A percentile compares a stretch with the other conserved stretches of the same genome.
Conservation (phyloP, 2,329 filamentous ascomycete genomes). For the Pestalotiopsis sp. region DNA sequence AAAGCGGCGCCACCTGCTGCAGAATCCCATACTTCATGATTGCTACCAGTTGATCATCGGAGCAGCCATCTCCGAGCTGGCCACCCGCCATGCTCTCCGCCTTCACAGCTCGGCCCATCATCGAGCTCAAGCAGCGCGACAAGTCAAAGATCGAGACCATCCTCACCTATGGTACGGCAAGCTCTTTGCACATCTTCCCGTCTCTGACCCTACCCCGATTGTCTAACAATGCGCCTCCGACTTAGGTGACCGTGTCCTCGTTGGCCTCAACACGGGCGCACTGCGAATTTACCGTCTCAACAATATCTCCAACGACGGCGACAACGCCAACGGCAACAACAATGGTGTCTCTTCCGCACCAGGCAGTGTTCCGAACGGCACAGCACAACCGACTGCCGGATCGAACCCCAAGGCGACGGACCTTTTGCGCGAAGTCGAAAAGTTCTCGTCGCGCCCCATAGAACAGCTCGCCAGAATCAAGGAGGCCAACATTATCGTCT, state of each 20-base stretch:
- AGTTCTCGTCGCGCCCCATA: slow-evolving; percentile 86
- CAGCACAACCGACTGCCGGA: slow-evolving; percentile 23
- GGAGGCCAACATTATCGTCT: slow-evolving; percentile 88
- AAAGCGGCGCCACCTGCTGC: not conserved
- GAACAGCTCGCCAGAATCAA: slow-evolving; percentile 96
- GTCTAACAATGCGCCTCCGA: not conserved
- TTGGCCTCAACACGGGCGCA: slow-evolving; percentile 86
- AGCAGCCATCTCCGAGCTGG: slow-evolving; percentile 12
- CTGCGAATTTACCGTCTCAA: slow-evolving; percentile 92
- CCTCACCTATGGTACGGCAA: slow-evolving; percentile 74
- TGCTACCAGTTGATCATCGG: slow-evolving; percentile 10
- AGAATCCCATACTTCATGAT: slow-evolving; percentile 2
- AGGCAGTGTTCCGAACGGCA: slow-evolving; percentile 1
- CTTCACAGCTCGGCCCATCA: slow-evolving; percentile 92
- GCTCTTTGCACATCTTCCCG: slow-evolving; percentile 3
- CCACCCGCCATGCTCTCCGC: slow-evolving; percentile 82
- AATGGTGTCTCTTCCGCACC: not conserved
- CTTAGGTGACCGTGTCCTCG: slow-evolving; percentile 83
- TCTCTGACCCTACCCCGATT: not conserved
- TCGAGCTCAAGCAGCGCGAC: slow-evolving; percentile 94
- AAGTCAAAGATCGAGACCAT: slow-evolving; percentile 98
- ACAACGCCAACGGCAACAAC: slow-evolving; percentile 28
- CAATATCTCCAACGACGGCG: slow-evolving; percentile 48
- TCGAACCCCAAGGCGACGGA: slow-evolving; percentile 65
- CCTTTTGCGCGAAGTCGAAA: slow-evolving; percentile 87